Evolutionary conservation across 2,329 filamentous ascomycete genomes (phyloP).

Genomic region (Monilinia aucupariae): DNA sequence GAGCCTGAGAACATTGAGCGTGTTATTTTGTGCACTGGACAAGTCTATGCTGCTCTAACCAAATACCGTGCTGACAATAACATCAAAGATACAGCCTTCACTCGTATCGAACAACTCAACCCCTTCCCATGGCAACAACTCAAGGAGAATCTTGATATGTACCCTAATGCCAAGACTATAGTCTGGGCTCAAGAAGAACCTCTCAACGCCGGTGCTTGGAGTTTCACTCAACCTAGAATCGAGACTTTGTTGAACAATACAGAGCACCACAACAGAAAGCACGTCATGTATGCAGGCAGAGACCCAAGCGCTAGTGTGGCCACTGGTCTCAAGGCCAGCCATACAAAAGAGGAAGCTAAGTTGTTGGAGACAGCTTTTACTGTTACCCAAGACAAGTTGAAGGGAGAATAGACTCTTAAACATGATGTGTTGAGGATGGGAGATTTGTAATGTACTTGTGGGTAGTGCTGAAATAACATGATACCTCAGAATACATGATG

Average conservation of each 20-base stretch:
- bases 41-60: slow-evolving; percentile 84
- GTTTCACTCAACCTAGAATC: slow-evolving; percentile 92
- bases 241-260: slow-evolving; percentile 95
- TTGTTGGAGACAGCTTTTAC: slow-evolving; percentile 62
- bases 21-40: slow-evolving; percentile 88
- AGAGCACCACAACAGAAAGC: slow-evolving; percentile 84
- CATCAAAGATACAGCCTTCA: slow-evolving; percentile 87
- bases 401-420: slow-evolving; percentile 43
- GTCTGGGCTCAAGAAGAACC: slow-evolving; percentile 98
- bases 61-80: slow-evolving; percentile 87
- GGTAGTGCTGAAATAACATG: not conserved
- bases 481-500: not conserved
- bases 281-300: slow-evolving; percentile 95
- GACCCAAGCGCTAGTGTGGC: slow-evolving; percentile 91
- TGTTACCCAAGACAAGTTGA: slow-evolving; percentile 63
- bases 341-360: slow-evolving; percentile 89
- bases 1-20: slow-evolving; percentile 83
- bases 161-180: slow-evolving; percentile 95
- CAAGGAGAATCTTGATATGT: slow-evolving; percentile 91
- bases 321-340: slow-evolving; percentile 81
- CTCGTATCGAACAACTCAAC: slow-evolving; percentile 94
- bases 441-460: slow-evolving; percentile 14
- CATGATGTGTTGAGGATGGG: too few species aligned
- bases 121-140: slow-evolving; percentile 98
- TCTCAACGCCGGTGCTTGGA: slow-evolving; percentile 94